Conservation (phyloP, 106 monocot genomes). For the Dendrobium officinale region DNA sequence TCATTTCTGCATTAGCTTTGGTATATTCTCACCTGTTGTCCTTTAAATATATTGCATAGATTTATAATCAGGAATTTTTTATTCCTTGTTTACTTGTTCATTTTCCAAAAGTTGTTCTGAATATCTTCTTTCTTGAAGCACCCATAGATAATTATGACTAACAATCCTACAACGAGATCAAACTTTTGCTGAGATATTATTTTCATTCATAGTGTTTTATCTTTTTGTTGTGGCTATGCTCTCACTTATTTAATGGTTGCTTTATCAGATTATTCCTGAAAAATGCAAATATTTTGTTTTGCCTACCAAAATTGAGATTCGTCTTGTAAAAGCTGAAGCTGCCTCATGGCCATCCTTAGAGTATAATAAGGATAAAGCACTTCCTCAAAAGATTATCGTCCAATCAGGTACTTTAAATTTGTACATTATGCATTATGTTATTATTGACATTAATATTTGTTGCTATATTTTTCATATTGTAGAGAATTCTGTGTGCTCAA, state of each 20-base stretch:
- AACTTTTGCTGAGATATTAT: neutral
- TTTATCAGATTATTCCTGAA: conserved; percentile 64
- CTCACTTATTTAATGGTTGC: neutral
- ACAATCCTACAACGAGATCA: neutral
- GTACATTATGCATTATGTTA: neutral
- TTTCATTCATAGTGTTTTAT: neutral
- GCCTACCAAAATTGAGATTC: conserved; percentile 65
- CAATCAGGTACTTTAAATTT: conserved; percentile 29
- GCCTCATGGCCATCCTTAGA: conserved; percentile 70
- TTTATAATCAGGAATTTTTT: neutral
- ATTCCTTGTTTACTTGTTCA: neutral
- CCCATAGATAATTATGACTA: neutral
- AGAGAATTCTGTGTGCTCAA: neutral
- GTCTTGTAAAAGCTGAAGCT: conserved; percentile 56
- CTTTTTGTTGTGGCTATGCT: neutral
- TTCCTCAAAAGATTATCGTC: conserved; percentile 32
- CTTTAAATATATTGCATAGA: neutral
- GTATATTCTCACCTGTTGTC: neutral
- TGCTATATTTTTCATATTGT: neutral
- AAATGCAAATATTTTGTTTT: conserved; percentile 63
- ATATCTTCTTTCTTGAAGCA: neutral
- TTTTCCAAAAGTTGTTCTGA: neutral
- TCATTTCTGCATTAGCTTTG: neutral
- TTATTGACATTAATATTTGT: neutral
- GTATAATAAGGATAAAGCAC: conserved; percentile 26